Base-by-base conservation (phyloP, 2,329 filamentous ascomycete species). In the Cytospora leucostoma region DNA sequence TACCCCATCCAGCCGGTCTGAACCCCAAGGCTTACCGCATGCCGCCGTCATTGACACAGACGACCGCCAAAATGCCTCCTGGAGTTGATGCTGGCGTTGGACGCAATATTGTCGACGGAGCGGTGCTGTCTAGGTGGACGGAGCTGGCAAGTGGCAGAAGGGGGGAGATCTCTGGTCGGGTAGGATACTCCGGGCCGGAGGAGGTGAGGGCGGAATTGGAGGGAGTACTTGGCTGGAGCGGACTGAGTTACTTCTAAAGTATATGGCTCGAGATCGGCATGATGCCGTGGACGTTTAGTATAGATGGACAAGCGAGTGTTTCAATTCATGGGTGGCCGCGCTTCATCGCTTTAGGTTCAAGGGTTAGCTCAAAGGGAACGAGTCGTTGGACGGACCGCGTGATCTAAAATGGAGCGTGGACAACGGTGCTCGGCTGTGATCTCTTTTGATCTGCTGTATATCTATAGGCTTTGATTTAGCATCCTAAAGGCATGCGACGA, bases 21-120 rank as follows among this genome's bases (percentile, higher is more conserved):
- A 98, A 98, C 75, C 90, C 92, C 2, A 87, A 90, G 61, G 91
- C 88, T 0, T 91, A 94, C 76, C 84, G 95, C 15, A 80, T 80
- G 55, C 85, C 70, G 73, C 82, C 68, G 11, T 74, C 76, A 67
- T 82, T 73, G 74, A 82, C 72, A 73, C 83, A 74, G 71, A 76
- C 64, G 67, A 78, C 65, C 64, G 75, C 73, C 5, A 71, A 72
- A n/a, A 71, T 65, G 59, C 62, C 71, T 7, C 78, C 84, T 0
- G 84, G 81, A 15, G 84, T 88, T 1, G 85, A 88, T 57, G 81
- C 80, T 62, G 84, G 78, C 68, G 84, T 82, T 0, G 85, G 84
- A 1, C 80, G 90, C 19, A 87, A 85, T 2, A 84, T 96, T 58
- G 83, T 97, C 4, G 93, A 97, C 73, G 93, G 92, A 0, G 83